Evolutionary conservation across 768 basidiomycete species (phyloP), one percentile per base, ranked within the genome.

Genomic region (Leccinum incarnatum): DNA sequence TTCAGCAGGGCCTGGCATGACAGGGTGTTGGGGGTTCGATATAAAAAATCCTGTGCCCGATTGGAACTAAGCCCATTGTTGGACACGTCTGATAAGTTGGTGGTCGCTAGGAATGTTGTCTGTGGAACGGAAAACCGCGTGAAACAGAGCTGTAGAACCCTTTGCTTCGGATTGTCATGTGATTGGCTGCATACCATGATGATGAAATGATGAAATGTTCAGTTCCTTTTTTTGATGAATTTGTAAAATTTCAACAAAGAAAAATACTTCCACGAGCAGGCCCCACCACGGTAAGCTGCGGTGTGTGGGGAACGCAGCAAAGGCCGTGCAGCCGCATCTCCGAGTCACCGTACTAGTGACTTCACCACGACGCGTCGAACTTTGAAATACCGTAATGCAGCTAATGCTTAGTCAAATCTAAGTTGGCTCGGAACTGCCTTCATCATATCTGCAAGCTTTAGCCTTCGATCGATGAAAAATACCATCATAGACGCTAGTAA

Each of bases 401-500:
- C n/a, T n/a, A n/a, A n/a, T 51, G 66, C 66, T 62, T 61, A 53
- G 61, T 62, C 60, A 62, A 10, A 4, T 2, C 15, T 25, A 48
- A 12, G 23, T 21, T 42, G 17, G 40, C n/a, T 42, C 17, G 17
- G 46, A 47, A 19, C 10, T 46, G n/a, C 40, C 46, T 45, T 21
- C 17, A 54, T 51, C 56, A 51, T 12, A 32, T 46, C 56, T 36
- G 52, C 59, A n/a, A 40, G 27, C 32, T 19, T 50, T 25, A 49
- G 5, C 45, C 23, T 54, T 55, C n/a, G 30, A 50, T 63, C 54
- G 32, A 88, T 88, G 87, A 88, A 86, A 70, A 77, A 87, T 62
- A 75, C 76, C 29, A 71, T 87, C 56, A 79, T 77, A 63, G 84
- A 89, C 71, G 87, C 88, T 12, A 90, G 88, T 88, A 72, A 67